These are phyloP conservation scores for Geotrichum macrosporum DNA, from an alignment of 1,139 yeast species.

Conservation along the genomic window DNA sequence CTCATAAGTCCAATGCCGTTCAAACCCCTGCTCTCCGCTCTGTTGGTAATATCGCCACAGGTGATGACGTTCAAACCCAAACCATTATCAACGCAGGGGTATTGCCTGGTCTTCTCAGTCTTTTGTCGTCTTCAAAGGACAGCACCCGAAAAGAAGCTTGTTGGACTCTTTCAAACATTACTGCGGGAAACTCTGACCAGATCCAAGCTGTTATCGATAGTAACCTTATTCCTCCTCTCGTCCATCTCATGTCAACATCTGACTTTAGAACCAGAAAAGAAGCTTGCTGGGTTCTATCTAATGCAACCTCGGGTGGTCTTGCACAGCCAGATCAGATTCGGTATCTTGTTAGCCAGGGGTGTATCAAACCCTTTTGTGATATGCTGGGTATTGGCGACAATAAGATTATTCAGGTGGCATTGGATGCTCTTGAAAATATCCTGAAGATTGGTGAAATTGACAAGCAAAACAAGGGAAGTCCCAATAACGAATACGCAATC, in stretches of 20 bases:
- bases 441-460: slow-evolving; percentile 92
- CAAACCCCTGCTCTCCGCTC: slow-evolving; percentile 99
- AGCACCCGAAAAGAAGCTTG: slow-evolving; percentile 95
- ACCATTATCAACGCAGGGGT: slow-evolving; percentile 92
- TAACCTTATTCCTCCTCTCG: slow-evolving; percentile 87
- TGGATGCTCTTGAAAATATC: slow-evolving; percentile 91
- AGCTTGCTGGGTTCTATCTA: slow-evolving; percentile 99
- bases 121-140: slow-evolving; percentile 81
- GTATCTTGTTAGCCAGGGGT: slow-evolving; percentile 88
- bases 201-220: slow-evolving; percentile 95
- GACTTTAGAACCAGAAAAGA: slow-evolving; percentile 96
- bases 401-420: slow-evolving; percentile 87
- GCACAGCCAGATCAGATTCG: slow-evolving; percentile 82
- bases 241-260: slow-evolving; percentile 72
- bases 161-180: slow-evolving; percentile 96
- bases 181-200: slow-evolving; percentile 94
- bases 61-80: slow-evolving; percentile 93
- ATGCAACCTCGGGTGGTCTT: slow-evolving; percentile 96
- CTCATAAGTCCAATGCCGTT: slow-evolving; percentile 76
- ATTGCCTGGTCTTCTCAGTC: slow-evolving; percentile 76
- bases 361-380: slow-evolving; percentile 96
- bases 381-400: slow-evolving; percentile 81
- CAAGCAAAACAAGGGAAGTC: slow-evolving; percentile 55
- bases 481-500: slow-evolving; percentile 79
- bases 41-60: slow-evolving; percentile 96